Evolutionary conservation across 257 asterid species (phyloP).

Genomic region (Linaria vulgaris): DNA sequence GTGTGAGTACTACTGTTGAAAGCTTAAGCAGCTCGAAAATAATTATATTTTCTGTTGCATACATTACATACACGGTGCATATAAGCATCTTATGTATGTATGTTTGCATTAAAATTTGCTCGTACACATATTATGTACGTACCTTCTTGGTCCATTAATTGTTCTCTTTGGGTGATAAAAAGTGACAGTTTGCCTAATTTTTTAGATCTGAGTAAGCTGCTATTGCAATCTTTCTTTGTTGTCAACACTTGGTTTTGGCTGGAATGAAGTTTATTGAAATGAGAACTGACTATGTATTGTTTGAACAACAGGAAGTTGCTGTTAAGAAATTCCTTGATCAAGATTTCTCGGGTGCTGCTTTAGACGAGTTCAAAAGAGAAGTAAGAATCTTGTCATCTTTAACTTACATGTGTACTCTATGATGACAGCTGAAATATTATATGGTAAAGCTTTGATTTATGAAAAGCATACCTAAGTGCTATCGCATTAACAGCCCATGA

Average conservation of each 20-base stretch:
- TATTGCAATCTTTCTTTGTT: background rate
- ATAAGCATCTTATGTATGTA: background rate
- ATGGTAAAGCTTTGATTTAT: conserved; percentile 19
- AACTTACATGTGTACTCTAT: conserved; percentile 18
- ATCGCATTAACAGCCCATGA: too few species aligned
- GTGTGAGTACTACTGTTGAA: too few species aligned
- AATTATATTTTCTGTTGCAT: too few species aligned
- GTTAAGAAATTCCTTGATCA: conserved; percentile 99
- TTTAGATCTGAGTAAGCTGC: conserved; percentile 9
- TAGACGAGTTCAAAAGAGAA: conserved; percentile 98
- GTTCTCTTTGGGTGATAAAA: conserved; percentile 8
- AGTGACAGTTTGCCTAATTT: conserved; percentile 9
- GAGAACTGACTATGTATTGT: conserved; percentile 26
- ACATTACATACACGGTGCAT: too few species aligned
- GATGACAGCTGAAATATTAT: conserved; percentile 13
- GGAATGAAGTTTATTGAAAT: background rate
- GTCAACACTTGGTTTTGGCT: background rate
- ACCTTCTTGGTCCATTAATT: too few species aligned
- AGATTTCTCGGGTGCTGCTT: conserved; percentile 99
- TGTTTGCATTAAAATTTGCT: background rate
- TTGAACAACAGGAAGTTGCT: conserved; percentile 82
- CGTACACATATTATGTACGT: background rate
- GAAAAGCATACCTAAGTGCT: background rate
- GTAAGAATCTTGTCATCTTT: conserved; percentile 46
- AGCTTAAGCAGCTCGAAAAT: too few species aligned